These are phyloP conservation scores for Tuber calosporum DNA, from an alignment of 495 filamentous ascomycete genomes.

Conservation along the genomic window DNA sequence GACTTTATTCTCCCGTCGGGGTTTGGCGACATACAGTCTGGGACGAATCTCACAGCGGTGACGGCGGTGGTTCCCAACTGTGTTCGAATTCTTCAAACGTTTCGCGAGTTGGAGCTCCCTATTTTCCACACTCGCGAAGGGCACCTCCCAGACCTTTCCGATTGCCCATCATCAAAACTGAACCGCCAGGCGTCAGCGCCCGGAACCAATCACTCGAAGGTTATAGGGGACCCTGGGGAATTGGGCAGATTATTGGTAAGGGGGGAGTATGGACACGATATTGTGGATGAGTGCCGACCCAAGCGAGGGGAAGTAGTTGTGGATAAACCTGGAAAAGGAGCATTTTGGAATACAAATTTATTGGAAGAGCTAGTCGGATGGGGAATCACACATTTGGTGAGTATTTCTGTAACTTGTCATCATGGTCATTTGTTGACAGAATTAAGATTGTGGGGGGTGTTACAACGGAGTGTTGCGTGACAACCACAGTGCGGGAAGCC, in stretches of 20 bases:
- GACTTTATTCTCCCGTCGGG: slow-evolving; percentile 42
- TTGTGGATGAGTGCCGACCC: slow-evolving; percentile 55
- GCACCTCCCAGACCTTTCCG: slow-evolving; percentile 48
- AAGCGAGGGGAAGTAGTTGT: slow-evolving; percentile 55
- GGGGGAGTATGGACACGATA: slow-evolving; percentile 59
- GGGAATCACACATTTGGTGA: slow-evolving; percentile 60
- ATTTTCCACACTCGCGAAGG: slow-evolving; percentile 64
- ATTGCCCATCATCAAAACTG: slow-evolving; percentile 50
- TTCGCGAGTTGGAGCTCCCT: slow-evolving; percentile 53
- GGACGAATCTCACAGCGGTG: slow-evolving; percentile 11
- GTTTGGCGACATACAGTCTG: slow-evolving; percentile 40
- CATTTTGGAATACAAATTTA: slow-evolving; percentile 59
- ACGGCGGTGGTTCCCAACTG: slow-evolving; percentile 9
- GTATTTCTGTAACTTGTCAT: neutral
- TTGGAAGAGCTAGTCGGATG: slow-evolving; percentile 55
- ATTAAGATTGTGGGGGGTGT: slow-evolving; percentile 40
- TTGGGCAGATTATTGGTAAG: slow-evolving; percentile 57
- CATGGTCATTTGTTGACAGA: slow-evolving; percentile 16
- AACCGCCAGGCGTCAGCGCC: slow-evolving; percentile 47
- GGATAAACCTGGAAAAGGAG: slow-evolving; percentile 61
- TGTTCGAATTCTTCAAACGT: slow-evolving; percentile 50
- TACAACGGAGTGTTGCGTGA: slow-evolving; percentile 59
- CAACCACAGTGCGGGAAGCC: slow-evolving; percentile 61
- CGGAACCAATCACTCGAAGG: slow-evolving; percentile 44
- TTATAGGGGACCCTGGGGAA: slow-evolving; percentile 53